phyloP scores from a whole-genome alignment of 345 rosid genomes.

The Cardamine occulta region DNA sequence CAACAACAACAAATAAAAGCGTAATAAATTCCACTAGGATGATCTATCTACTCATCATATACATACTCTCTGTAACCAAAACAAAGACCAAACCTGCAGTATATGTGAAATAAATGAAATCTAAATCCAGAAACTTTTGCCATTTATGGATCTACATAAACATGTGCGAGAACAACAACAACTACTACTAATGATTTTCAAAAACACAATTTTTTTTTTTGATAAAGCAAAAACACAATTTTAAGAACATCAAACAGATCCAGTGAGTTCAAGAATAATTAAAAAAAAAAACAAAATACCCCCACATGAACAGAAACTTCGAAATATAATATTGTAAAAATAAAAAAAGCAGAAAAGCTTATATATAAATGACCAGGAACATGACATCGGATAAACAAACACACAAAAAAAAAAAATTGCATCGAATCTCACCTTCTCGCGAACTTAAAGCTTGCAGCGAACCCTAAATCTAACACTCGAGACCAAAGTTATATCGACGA shows the following conservation, averaged over 20 bases:
- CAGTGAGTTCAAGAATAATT: background rate
- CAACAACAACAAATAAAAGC: background rate
- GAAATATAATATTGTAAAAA: slow-evolving; percentile 34
- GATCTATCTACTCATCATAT: background rate
- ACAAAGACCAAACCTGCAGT: slow-evolving; percentile 6
- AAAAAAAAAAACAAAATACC: background rate
- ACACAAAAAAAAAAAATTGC: background rate
- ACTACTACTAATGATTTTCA: background rate
- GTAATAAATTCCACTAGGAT: background rate
- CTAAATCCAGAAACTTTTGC: background rate
- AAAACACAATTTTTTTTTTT: too few relatives aligned
- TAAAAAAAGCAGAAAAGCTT: background rate
- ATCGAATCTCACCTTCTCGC: slow-evolving; percentile 42
- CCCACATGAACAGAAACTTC: slow-evolving; percentile 42
- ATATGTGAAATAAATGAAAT: background rate
- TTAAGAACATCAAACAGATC: background rate
- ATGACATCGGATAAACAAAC: slow-evolving; percentile 10
- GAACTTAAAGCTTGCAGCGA: slow-evolving; percentile 18
- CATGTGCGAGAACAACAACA: background rate
- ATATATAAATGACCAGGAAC: background rate
- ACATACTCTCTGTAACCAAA: background rate
- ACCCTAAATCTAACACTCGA: slow-evolving; percentile 28
- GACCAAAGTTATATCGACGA: slow-evolving; percentile 41
- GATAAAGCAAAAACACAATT: background rate
- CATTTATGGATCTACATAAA: slow-evolving; percentile 17